Base-by-base conservation (phyloP, 352 stramenopile genomes). In the Pythium dissotocum region DNA sequence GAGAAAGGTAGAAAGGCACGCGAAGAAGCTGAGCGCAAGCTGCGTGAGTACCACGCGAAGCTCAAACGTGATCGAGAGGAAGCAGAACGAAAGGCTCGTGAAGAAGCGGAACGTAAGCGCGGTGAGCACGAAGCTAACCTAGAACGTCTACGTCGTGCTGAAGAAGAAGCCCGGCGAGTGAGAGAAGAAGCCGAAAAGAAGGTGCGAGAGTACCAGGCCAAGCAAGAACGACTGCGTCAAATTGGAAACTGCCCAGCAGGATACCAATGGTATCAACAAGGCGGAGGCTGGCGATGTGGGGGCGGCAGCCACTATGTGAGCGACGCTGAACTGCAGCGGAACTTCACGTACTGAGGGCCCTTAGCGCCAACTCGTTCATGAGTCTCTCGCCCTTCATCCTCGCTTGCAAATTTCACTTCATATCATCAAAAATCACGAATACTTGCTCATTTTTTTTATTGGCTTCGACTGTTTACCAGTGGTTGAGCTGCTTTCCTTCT, bases 271-370 rank as follows among this genome's bases (percentile, higher is more conserved):
- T 70, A 72, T 40, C 78, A 88, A 18, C 42, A 52, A 6, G 75
- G 73, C 6, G 52, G 61, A 16, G 85, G 86, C 8, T 96, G 85
- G 87, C 79, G 87, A 8, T 96, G 88, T 55, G 74, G 53, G 18
- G 88, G 77, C 28, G 88, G 88, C 18, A 77, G 65, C 13, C 87
- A 95, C 66, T 87, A 77, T 35, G 83, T 91, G 7, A 88, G 81
- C 30, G 72, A 91, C 52, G 78, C 68, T 2, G 70, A 90, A 58
- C 63, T 90, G 0, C 70, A 88, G 53, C 67, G 61, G 6, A 72
- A 82, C 26, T 91, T 87, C 44, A 88, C 68, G 13, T 24, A 67
- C 7, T 86, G 21, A 24, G 21, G 21, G 21, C 21, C 21, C 21
- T 24, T 24, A 24, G 6, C 28, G 28, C 4, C 28, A 30, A 30